Evolutionary conservation across 495 filamentous ascomycete species (phyloP).

Genomic region (Usnea hakonensis): DNA sequence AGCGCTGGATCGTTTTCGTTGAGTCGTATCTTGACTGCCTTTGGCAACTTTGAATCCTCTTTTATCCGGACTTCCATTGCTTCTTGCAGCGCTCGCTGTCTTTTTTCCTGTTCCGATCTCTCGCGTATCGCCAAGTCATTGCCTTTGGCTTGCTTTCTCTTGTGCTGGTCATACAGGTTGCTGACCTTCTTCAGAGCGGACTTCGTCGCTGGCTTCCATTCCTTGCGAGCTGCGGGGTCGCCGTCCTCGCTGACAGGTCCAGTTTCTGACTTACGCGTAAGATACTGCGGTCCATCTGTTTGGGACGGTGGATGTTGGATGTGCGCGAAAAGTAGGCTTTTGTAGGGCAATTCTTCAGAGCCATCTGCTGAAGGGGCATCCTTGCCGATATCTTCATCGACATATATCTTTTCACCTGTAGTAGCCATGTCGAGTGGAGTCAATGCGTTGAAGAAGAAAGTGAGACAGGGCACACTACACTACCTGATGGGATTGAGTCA

Average conservation of each 20-base stretch:
- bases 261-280: constrained; percentile 59
- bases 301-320: constrained; percentile 57
- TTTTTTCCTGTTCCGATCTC: constrained; percentile 63
- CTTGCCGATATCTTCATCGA: constrained; percentile 69
- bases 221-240: constrained; percentile 45
- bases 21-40: constrained; percentile 67
- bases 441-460: background rate
- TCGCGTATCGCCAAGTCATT: constrained; percentile 59
- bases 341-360: constrained; percentile 65
- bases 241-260: constrained; percentile 55
- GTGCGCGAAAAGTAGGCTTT: constrained; percentile 69
- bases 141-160: constrained; percentile 70
- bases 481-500: constrained; percentile 7
- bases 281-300: constrained; percentile 50
- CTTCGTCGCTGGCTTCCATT: constrained; percentile 79
- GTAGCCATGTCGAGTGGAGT: constrained; percentile 16
- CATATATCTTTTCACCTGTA: constrained; percentile 49
- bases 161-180: constrained; percentile 61
- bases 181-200: constrained; percentile 74
- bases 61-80: constrained; percentile 81
- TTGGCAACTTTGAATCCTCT: constrained; percentile 73
- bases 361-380: constrained; percentile 64
- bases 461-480: too few species aligned
- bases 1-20: constrained; percentile 50
- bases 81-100: constrained; percentile 61